Evolutionary conservation across 139 green algal genomes (phyloP), one percentile per base, ranked within the genome.

Genomic region (Astrephomene gubernaculifera): DNA sequence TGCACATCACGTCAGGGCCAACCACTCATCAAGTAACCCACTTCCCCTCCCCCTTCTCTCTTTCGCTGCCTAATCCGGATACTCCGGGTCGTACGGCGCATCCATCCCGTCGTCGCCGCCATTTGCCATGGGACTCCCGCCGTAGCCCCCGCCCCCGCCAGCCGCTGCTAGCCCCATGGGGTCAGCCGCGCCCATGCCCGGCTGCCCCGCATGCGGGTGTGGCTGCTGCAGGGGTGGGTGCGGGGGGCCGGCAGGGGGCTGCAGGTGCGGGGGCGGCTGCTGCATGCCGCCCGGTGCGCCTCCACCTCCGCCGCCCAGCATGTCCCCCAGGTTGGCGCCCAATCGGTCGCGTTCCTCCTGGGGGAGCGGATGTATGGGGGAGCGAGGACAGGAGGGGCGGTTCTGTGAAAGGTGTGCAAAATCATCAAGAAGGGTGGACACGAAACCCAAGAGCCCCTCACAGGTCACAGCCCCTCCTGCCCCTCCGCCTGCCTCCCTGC

Each of bases 321-420:
- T 61, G 22, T 83, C 60, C 14, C 78, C 78, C 0, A 83, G 41
- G 76, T 83, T 73, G 19, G 76, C 61, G 33, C 76, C 76, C n/a
- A 84, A 44, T 4, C 78, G 63, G 33, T 74, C 78, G 19, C 78
- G 78, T 63, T 84, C 78, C 78, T 84, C 78, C 78, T 84, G 78
- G 21, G 4, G 57, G 57, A 9, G 57, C 19, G 22, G 19, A 22
- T 29, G 57, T 14, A 31, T 29, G 57, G 6, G 57, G 57, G 57
- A 67, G 57, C 6, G 17, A 17, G 49, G 49, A 17, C 49, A 12
- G 49, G 49, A 17, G 17, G 49, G 49, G 12, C 14, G 49, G 49
- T 57, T 12, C 49, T 57, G 49, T 17, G 49, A 17, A 12, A 57
- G 17, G 49, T 12, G 49, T 25, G 49, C 14, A 25, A 17, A 17